A percentile compares a stretch with the other conserved stretches of the same genome.
Conservation (phyloP, 75 land plant genomes). For the Sequoia sempervirens region DNA sequence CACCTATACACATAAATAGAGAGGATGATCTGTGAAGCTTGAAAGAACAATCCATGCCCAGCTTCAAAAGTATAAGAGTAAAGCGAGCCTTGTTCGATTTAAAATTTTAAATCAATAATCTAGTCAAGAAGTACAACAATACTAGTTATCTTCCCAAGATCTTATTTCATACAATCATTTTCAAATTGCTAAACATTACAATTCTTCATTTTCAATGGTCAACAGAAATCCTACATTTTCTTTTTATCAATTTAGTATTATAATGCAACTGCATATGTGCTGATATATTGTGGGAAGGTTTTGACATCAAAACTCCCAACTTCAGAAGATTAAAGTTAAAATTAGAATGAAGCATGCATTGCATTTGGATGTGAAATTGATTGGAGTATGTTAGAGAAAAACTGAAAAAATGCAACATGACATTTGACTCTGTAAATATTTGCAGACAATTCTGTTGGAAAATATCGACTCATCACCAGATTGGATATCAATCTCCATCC, state of each 20-base stretch:
- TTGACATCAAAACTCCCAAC: neutral
- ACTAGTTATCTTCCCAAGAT: neutral
- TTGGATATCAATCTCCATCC: neutral
- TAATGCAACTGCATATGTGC: neutral
- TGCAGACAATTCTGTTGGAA: neutral
- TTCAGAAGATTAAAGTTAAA: neutral
- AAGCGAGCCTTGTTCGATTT: neutral
- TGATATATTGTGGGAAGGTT: neutral
- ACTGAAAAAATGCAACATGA: neutral
- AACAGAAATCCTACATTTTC: neutral
- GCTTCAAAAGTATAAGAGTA: neutral
- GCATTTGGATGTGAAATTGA: neutral
- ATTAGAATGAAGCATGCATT: neutral
- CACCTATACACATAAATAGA: neutral
- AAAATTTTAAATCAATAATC: neutral
- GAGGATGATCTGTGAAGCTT: neutral
- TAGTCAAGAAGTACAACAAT: neutral
- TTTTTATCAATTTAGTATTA: neutral
- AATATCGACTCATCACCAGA: neutral
- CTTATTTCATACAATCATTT: neutral
- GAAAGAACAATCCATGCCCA: neutral
- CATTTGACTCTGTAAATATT: neutral
- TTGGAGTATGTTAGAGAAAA: neutral
- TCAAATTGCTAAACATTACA: neutral
- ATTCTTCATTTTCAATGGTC: neutral